These are phyloP conservation scores for Agrocybe pediades DNA, from an alignment of 768 basidiomycete species.

Conservation along the genomic window DNA sequence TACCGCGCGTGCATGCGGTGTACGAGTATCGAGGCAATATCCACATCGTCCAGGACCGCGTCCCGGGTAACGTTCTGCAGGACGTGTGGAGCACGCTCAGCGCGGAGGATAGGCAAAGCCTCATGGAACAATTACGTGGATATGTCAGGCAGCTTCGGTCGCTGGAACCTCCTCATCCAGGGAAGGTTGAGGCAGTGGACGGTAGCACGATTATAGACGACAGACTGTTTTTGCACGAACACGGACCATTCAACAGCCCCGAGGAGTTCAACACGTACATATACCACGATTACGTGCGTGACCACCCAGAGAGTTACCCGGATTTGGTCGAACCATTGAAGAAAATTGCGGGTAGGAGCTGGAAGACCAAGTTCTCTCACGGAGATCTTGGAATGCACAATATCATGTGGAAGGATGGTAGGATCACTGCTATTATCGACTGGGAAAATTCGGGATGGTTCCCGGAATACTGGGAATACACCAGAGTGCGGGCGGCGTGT, in stretches of 20 bases:
- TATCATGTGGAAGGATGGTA: not conserved
- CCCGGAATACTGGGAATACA: conserved; percentile 3
- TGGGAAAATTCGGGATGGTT: conserved; percentile 2
- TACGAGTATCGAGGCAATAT: not conserved
- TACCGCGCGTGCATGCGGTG: not conserved
- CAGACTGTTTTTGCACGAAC: not conserved
- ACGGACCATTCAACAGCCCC: not conserved
- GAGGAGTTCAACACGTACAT: not conserved
- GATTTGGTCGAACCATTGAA: not conserved
- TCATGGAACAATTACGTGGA: not conserved
- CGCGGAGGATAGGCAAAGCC: not conserved
- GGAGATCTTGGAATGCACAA: conserved; percentile 2
- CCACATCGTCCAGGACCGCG: not conserved
- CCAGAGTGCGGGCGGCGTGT: not conserved
- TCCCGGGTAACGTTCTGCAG: not conserved
- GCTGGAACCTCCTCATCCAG: not conserved
- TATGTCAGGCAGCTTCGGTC: not conserved
- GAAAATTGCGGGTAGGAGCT: not conserved
- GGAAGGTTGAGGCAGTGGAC: not conserved
- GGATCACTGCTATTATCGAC: not conserved
- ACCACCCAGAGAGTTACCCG: not conserved
- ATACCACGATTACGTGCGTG: not conserved
- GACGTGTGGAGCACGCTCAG: not conserved
- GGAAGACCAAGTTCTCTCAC: not conserved
- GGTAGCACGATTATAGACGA: not conserved